Conservation (phyloP, 2,329 filamentous ascomycete species). For the Stagonosporopsis cucurbitacearum region DNA sequence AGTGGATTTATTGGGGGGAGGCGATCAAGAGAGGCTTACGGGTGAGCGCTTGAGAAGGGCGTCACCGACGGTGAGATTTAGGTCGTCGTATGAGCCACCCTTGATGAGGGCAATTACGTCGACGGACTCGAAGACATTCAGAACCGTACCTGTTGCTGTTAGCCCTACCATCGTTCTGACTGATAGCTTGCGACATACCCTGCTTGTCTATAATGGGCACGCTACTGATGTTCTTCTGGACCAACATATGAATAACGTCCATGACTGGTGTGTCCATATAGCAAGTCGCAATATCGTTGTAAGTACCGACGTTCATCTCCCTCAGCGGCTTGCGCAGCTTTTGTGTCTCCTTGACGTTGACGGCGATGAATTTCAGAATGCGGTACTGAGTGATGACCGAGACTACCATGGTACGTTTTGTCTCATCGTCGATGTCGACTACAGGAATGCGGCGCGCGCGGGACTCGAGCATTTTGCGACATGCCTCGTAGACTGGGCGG, state of each 20-base stretch:
- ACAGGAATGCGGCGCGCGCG: slow-evolving; percentile 92
- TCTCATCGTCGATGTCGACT: slow-evolving; percentile 93
- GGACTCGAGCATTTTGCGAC: slow-evolving; percentile 90
- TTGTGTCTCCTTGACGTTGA: slow-evolving; percentile 90
- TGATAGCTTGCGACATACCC: slow-evolving; percentile 49
- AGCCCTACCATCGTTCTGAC: background rate
- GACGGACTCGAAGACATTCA: slow-evolving; percentile 97
- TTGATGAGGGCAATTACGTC: slow-evolving; percentile 97
- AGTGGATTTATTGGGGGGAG: slow-evolving; percentile 14
- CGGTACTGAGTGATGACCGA: slow-evolving; percentile 98
- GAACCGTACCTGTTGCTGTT: slow-evolving; percentile 63
- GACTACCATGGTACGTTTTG: slow-evolving; percentile 87
- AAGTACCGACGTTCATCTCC: slow-evolving; percentile 86
- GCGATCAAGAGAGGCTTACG: slow-evolving; percentile 51
- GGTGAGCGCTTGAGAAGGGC: slow-evolving; percentile 85
- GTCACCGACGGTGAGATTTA: slow-evolving; percentile 85
- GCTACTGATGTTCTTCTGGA: slow-evolving; percentile 90
- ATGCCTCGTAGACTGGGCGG: slow-evolving; percentile 91
- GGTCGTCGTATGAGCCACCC: slow-evolving; percentile 88
- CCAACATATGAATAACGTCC: slow-evolving; percentile 91
- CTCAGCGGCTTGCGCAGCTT: slow-evolving; percentile 84
- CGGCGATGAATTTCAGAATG: slow-evolving; percentile 97
- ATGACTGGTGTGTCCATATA: slow-evolving; percentile 90
- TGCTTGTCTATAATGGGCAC: slow-evolving; percentile 89
- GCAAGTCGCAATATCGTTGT: slow-evolving; percentile 79